A percentile compares a stretch with the other conserved stretches of the same genome.
Evolutionary conservation across 352 stramenopile species (phyloP).

Genomic region (Phytophthora sp.): DNA sequence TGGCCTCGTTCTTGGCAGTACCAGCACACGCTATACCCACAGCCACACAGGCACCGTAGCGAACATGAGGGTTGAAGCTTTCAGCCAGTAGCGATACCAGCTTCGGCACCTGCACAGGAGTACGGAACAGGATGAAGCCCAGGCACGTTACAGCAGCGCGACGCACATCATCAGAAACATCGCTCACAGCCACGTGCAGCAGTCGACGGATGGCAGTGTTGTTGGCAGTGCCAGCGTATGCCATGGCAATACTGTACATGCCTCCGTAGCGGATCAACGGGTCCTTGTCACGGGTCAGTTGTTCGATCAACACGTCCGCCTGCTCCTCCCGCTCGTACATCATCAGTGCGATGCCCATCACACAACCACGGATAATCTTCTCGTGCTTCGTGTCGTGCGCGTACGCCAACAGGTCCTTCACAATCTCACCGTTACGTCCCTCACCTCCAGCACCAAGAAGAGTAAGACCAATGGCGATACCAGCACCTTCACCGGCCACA

Average conservation of each 20-base stretch:
- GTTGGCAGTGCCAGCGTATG: slow-evolving; percentile 97
- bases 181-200: slow-evolving; percentile 98
- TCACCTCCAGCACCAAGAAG: slow-evolving; percentile 94
- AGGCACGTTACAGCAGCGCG: slow-evolving; percentile 97
- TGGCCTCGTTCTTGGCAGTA: slow-evolving; percentile 96
- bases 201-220: slow-evolving; percentile 97
- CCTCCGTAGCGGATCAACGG: slow-evolving; percentile 98
- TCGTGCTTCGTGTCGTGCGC: slow-evolving; percentile 99
- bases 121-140: slow-evolving; percentile 99
- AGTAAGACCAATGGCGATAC: slow-evolving; percentile 97
- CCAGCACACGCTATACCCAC: slow-evolving; percentile 98
- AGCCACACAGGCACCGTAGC: slow-evolving; percentile 98
- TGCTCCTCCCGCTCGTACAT: slow-evolving; percentile 98
- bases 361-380: slow-evolving; percentile 99
- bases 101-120: slow-evolving; percentile 93
- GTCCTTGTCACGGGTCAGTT: slow-evolving; percentile 97
- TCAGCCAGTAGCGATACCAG: slow-evolving; percentile 96
- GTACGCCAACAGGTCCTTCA: slow-evolving; percentile 97
- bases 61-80: slow-evolving; percentile 99
- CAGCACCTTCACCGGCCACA: slow-evolving; percentile 97
- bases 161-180: slow-evolving; percentile 98
- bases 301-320: slow-evolving; percentile 96
- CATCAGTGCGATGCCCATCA: slow-evolving; percentile 98
- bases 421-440: slow-evolving; percentile 79
- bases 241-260: slow-evolving; percentile 98